A percentile compares a stretch with the other conserved stretches of the same genome.
Conservation (phyloP, 164 flowering plant genomes). For the Vitis riparia region DNA sequence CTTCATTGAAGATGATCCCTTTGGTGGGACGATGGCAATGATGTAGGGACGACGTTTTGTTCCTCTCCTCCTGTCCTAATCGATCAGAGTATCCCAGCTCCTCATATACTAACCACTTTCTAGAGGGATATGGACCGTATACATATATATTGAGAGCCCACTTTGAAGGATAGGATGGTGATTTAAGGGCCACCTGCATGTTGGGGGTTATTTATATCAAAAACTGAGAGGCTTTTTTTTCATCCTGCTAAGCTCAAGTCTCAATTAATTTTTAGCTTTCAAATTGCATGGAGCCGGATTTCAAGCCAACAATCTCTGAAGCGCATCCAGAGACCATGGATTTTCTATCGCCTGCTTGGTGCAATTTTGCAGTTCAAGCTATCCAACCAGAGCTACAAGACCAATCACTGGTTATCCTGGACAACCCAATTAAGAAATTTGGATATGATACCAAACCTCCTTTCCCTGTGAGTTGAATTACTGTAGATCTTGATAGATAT, state of each 20-base stretch:
- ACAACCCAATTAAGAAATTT: constrained; percentile 28
- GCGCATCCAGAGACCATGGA: constrained; percentile 81
- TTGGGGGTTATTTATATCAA: constrained; percentile 4
- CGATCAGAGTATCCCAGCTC: neutral
- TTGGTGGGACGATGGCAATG: constrained; percentile 14
- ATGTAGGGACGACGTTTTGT: constrained; percentile 5
- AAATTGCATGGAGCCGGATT: constrained; percentile 42
- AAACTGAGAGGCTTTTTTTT: neutral
- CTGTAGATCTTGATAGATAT: neutral
- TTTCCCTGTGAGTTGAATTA: constrained; percentile 32
- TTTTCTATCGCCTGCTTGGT: constrained; percentile 81
- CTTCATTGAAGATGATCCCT: constrained; percentile 13
- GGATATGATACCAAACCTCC: constrained; percentile 29
- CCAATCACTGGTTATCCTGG: constrained; percentile 40
- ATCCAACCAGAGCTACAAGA: constrained; percentile 52
- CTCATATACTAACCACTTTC: too few species aligned
- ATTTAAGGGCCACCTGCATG: neutral
- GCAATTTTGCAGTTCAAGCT: constrained; percentile 77
- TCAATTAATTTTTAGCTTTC: too few species aligned
- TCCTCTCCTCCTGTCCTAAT: constrained; percentile 1
- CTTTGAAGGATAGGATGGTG: neutral
- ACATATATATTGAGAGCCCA: too few species aligned
- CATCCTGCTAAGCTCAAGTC: too few species aligned
- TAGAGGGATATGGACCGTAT: too few species aligned
- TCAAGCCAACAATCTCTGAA: constrained; percentile 43